Conservation (phyloP, 1,139 yeast genomes). For the Pneumocystis canis region DNA sequence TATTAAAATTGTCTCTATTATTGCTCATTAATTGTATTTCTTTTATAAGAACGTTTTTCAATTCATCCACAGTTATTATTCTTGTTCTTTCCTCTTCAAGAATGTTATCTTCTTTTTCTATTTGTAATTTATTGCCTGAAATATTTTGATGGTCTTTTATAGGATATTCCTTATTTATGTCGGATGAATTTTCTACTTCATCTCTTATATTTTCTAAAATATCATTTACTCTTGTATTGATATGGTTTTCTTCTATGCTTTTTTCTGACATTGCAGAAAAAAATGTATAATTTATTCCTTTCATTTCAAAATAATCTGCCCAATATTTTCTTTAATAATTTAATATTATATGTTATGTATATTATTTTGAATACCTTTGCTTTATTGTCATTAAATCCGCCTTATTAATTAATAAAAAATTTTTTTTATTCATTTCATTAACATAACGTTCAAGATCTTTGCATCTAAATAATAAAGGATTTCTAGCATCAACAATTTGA, state of each 20-base stretch:
- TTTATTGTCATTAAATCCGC: slow-evolving; percentile 70
- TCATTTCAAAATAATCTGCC: slow-evolving; percentile 65
- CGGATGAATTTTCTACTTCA: slow-evolving; percentile 18
- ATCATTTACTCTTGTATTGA: slow-evolving; percentile 22
- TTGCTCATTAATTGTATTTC: slow-evolving; percentile 44
- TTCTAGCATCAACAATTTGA: slow-evolving; percentile 95
- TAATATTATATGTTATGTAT: not conserved
- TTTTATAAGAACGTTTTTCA: slow-evolving; percentile 64
- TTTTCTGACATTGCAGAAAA: slow-evolving; percentile 68
- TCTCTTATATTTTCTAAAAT: slow-evolving; percentile 15
- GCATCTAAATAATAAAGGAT: slow-evolving; percentile 80
- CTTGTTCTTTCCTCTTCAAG: slow-evolving; percentile 31
- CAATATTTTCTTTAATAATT: slow-evolving; percentile 33
- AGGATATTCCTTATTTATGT: slow-evolving; percentile 3
- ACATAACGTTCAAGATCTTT: slow-evolving; percentile 79
- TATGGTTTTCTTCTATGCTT: not conserved
- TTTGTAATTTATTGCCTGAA: slow-evolving; percentile 24
- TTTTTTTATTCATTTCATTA: slow-evolving; percentile 59
- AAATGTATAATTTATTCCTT: slow-evolving; percentile 70
- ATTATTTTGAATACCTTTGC: slow-evolving; percentile 37
- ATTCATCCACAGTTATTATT: slow-evolving; percentile 68
- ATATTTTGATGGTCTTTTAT: slow-evolving; percentile 16
- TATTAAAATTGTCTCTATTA: not conserved
- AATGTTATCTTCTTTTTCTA: slow-evolving; percentile 24
- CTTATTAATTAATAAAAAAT: slow-evolving; percentile 75